phyloP scores from a whole-genome alignment of 768 basidiomycete species.

The Phaeotremella skinneri region DNA sequence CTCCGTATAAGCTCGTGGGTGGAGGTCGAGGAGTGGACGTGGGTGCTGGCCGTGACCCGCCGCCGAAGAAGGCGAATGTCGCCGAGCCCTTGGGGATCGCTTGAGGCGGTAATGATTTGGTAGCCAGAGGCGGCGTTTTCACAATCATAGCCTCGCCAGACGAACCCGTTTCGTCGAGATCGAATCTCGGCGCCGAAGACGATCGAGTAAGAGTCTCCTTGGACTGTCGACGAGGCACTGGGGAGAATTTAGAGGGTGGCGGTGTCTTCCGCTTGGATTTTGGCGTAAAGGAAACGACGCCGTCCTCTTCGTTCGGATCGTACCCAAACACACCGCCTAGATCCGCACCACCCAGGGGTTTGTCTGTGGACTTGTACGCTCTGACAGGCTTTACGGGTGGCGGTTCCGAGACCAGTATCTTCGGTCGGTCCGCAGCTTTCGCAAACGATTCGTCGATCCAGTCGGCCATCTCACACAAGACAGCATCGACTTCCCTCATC shows the following conservation, averaged over 20 bases:
- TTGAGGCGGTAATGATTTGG: slow-evolving; percentile 11
- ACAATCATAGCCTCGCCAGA: slow-evolving; percentile 36
- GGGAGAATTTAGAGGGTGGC: slow-evolving; percentile 32
- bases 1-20: not conserved
- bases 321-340: slow-evolving; percentile 48
- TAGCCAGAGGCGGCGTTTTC: slow-evolving; percentile 31
- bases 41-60: slow-evolving; percentile 11
- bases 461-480: slow-evolving; percentile 77
- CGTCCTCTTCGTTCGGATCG: slow-evolving; percentile 58
- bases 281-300: slow-evolving; percentile 70
- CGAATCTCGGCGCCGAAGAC: slow-evolving; percentile 41
- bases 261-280: slow-evolving; percentile 50
- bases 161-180: slow-evolving; percentile 40
- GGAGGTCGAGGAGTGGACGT: not conserved
- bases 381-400: slow-evolving; percentile 40
- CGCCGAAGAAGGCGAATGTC: slow-evolving; percentile 47
- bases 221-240: slow-evolving; percentile 34
- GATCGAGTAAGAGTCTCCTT: slow-evolving; percentile 31
- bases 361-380: slow-evolving; percentile 34
- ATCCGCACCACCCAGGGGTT: slow-evolving; percentile 42
- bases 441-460: slow-evolving; percentile 84
- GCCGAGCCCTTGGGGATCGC: slow-evolving; percentile 28
- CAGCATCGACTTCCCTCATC: slow-evolving; percentile 74
- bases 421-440: slow-evolving; percentile 26
- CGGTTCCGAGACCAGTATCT: slow-evolving; percentile 25